Conservation (phyloP, 108 stramenopile genomes). For the Discostella stelligeroides region DNA sequence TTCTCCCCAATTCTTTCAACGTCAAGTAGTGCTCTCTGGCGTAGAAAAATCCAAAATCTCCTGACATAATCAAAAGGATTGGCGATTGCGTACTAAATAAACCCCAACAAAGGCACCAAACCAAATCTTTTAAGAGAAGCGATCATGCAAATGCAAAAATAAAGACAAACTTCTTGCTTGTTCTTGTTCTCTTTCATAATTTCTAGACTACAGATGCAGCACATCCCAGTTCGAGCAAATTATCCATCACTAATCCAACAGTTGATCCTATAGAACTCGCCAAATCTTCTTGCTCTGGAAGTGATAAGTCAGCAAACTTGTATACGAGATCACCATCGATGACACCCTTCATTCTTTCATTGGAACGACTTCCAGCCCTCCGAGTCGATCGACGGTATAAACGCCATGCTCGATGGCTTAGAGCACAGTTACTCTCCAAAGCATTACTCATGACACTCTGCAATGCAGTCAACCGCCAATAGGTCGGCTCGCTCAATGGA, state of each 20-base stretch:
- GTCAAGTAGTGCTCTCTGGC: no score
- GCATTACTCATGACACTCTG: constrained; percentile 93
- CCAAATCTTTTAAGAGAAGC: no score
- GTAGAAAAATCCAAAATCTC: no score
- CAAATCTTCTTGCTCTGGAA: constrained; percentile 90
- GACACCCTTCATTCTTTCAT: constrained; percentile 88
- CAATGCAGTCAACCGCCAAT: constrained; percentile 87
- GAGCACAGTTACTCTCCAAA: constrained; percentile 85
- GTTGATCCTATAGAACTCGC: constrained; percentile 94
- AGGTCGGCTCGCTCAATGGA: constrained; percentile 86
- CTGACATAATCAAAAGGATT: no score
- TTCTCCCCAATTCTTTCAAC: no score
- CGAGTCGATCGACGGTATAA: constrained; percentile 77
- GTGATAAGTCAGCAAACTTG: constrained; percentile 75
- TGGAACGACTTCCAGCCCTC: constrained; percentile 78
- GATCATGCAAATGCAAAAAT: no score
- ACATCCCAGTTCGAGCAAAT: constrained; percentile 83
- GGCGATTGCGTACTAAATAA: no score
- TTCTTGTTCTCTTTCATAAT: no score
- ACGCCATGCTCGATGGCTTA: constrained; percentile 77
- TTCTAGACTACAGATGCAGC: constrained; percentile 31
- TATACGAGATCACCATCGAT: constrained; percentile 91
- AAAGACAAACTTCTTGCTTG: no score
- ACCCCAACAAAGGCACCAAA: no score
- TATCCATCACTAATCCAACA: constrained; percentile 89